Base-by-base conservation (phyloP, 768 basidiomycete genomes). In the Lactarius akahatsu region DNA sequence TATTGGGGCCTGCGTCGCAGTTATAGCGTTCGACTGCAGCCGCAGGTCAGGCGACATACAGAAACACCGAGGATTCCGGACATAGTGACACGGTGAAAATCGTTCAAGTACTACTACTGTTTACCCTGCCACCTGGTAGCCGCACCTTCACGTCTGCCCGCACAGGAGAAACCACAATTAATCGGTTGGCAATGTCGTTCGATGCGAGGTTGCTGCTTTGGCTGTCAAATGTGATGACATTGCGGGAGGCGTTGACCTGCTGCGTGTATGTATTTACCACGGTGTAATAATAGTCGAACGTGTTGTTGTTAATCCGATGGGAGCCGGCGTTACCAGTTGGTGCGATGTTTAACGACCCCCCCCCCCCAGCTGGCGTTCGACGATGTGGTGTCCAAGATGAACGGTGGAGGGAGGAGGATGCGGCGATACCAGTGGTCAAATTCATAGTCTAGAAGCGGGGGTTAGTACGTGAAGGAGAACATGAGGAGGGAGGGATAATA, bases 371-470 rank as follows among this genome's bases (percentile, higher is more conserved):
- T 92, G 91, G 30, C 78, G 82, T 66, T 87, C 83, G 20, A 74
- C 66, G 38, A 88, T 90, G 81, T 82, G 10, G 86, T 87, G 11
- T 81, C 81, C 6, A 85, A 72, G 61, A 85, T 80, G 67, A 88
- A 83, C 2, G 89, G 86, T 47, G 80, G 79, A 1, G 89, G 89
- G 16, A 82, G 72, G 45, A 86, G 74, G 28, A 78, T 76, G 28
- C 90, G 85, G 59, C 84, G 75, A 72, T 90, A 92, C 0, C 86
- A 87, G 71, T 91, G 90, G 70, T 92, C 88, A 65, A 92, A 81
- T 3, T 73, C 71, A 11, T 30, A 81, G 72, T 83, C 87, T 90
- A 59, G 5, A 63, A 11, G n/a, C 34, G 40, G 45, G 4, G 10
- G 16, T 47, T 32, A 62, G 9, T 16, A 45, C 10, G n/a, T 28